Base-by-base conservation (phyloP, 257 asterid genomes). In the Ehretia macrophylla region DNA sequence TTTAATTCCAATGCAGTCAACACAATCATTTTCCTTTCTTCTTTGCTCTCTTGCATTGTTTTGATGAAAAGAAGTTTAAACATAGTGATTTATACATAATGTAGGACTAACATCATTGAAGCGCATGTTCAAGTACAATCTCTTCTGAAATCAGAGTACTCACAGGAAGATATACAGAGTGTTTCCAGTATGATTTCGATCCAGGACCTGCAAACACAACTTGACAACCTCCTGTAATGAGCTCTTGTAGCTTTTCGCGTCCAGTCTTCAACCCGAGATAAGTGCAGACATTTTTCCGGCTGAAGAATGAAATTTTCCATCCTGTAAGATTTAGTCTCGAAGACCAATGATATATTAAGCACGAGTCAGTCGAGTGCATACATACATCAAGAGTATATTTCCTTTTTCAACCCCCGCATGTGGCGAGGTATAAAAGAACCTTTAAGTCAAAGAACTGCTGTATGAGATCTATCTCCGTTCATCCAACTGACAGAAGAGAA, bases 61-160 rank as follows among this genome's bases (percentile, higher is more conserved):
- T 58, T 14, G 16, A 49, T 40, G 40, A 11, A 56, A 53, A 48
- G 57, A 17, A 27, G 32, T 54, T 14, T 17, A 39, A 19, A 17
- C n/a, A 8, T 32, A 16, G 10, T 39, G 51, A 10, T 13, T 17
- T n/a, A 2, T 20, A 46, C 42, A 19, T 55, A 21, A 8, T 81
- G 80, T 90, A 89, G 99, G 90, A 86, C 92, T 56, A 89, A 93
- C 72, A 89, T 93, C 51, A 58, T 87, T 9, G 99, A 93, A 76
- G 99, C 99, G 10, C 94, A 93, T 70, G 55, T 59, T 58, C 97
- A 93, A 82, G 86, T 93, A 50, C 81, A 74, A 44, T 75, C 83
- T 66, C 87, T 92, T 64, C 81, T 92, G 59, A 77, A 82, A 72
- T 83, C 87, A 4, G 96, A 93, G 79, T 89, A 89, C 65, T 67